These are phyloP conservation scores for Staphylotrichum tortipilum DNA, from an alignment of 495 filamentous ascomycete species.

Conservation along the genomic window DNA sequence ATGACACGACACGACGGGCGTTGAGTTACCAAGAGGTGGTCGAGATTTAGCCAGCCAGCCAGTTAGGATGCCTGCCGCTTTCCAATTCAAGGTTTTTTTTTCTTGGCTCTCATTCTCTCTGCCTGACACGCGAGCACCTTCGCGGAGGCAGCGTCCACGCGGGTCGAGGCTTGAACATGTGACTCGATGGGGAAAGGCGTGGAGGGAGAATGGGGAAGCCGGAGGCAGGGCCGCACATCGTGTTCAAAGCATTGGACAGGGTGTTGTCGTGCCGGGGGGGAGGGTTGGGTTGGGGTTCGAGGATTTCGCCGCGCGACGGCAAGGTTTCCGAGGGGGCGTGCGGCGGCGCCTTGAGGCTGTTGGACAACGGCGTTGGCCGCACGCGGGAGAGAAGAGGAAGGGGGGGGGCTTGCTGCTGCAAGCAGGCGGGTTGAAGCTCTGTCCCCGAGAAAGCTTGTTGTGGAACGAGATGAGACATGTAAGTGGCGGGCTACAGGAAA, in stretches of 20 bases:
- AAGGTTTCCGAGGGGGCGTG: constrained; percentile 5
- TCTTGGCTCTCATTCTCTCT: too few relatives aligned
- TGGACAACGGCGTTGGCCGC: neutral
- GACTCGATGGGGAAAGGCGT: neutral
- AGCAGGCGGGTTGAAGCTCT: neutral
- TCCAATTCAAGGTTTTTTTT: neutral
- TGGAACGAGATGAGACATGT: neutral
- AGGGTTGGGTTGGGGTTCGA: too few relatives aligned
- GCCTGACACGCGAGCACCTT: neutral
- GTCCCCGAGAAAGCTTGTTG: neutral
- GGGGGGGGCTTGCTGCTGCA: too few relatives aligned
- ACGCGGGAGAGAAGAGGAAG: too few relatives aligned
- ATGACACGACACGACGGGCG: too few relatives aligned
- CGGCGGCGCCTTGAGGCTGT: neutral
- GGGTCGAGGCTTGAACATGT: neutral
- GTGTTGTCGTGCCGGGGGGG: too few relatives aligned
- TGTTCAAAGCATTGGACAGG: constrained; percentile 12
- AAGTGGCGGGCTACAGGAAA: constrained; percentile 4
- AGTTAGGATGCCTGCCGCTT: neutral
- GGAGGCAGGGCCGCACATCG: neutral
- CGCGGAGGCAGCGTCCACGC: too few relatives aligned
- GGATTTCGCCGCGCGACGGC: too few relatives aligned
- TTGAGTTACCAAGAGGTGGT: neutral
- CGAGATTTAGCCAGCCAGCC: neutral
- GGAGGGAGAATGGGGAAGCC: neutral